Evolutionary conservation across 2,329 filamentous ascomycete genomes (phyloP), one percentile per base, ranked within the genome.

Genomic region (Colletotrichum melonis): DNA sequence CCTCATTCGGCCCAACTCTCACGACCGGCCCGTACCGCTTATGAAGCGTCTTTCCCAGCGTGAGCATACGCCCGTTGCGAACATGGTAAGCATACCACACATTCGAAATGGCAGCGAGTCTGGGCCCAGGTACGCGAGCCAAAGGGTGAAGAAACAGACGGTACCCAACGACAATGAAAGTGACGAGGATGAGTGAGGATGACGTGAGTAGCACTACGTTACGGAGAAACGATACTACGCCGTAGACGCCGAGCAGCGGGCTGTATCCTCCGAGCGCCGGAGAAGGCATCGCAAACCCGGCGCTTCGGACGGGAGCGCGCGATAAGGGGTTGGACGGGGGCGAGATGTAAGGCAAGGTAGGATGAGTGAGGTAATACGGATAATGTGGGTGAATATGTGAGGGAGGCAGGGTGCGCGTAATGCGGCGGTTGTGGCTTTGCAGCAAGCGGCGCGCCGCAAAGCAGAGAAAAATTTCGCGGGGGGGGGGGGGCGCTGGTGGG

Each of bases 1-100:
- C 82, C 76, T 90, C 88, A 42, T 88, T 84, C 0, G 88, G 88
- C 0, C 86, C 86, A 8, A 90, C 84, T 0, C 88, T 83, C n/a
- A 90, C 88, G 2, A 84, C 80, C 0, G 86, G 83, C 0, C 88
- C 88, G 72, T 89, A 89, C 12, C 71, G 78, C 0, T 76, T 72
- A 67, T 89, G 88, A n/a, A 90, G 74, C 0, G 79, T 81, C 76
- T 80, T 83, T 1, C 84, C 86, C 3, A 90, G 64, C 8, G 79
- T 75, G 5, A 81, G 79, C 77, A 86, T 82, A 2, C 79, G 80
- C 0, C 88, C 88, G 46, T 84, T 81, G 9, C 85, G 81, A 2
- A 84, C 83, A 3, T 88, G 83, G 12, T 81, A 81, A 0, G 85
- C 87, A 52, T 87, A 83, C 87, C 87, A 89, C 32, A 83, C 67